Evolutionary conservation across 345 rosid genomes (phyloP), one percentile per base, ranked within the genome.

Genomic region (Camelina hispida): DNA sequence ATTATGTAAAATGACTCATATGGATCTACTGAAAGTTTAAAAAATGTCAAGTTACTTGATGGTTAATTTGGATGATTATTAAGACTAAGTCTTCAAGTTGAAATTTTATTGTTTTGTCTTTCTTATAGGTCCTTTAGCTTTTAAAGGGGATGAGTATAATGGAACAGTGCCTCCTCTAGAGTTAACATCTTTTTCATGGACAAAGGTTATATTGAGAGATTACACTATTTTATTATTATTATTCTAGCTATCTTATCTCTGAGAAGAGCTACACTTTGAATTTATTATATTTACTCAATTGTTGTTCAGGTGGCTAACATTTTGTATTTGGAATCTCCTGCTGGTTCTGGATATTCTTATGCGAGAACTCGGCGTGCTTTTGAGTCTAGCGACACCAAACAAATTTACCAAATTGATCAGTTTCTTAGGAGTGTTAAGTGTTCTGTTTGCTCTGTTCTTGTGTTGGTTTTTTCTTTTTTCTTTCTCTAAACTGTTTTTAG

Each of bases 341-440:
- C 84, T 11, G 93, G 93, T 18, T 83, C 94, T 37, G 98, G 96
- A 25, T 93, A 77, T 79, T 93, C 98, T 28, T 93, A 83, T 43
- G 82, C 93, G 4, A 80, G 44, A 75, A 83, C 74, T 68, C 22
- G 1, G 6, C 30, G 15, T 30, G 90, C 90, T 44, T 69, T 61
- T 28, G 57, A 50, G 44, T 13, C 84, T 4, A 78, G 93, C 25
- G 96, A 93, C 70, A 78, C 67, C 72, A 66, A 15, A 48, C 94
- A 87, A 79, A 72, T 80, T 70, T 71, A 69, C 8, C 83, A 88
- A 22, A 78, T 81, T 9, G 57, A 81, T 51, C 74, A 83, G 38
- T 93, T 90, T 71, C 81, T 87, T 7, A 82, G 84, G 50, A 85
- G 70, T 84, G 96, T 92, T 69, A 37, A 56, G 48, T 52, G 44